These are phyloP conservation scores for Pyrus pyrifolia DNA, from an alignment of 306 rosid genomes.

Conservation along the genomic window DNA sequence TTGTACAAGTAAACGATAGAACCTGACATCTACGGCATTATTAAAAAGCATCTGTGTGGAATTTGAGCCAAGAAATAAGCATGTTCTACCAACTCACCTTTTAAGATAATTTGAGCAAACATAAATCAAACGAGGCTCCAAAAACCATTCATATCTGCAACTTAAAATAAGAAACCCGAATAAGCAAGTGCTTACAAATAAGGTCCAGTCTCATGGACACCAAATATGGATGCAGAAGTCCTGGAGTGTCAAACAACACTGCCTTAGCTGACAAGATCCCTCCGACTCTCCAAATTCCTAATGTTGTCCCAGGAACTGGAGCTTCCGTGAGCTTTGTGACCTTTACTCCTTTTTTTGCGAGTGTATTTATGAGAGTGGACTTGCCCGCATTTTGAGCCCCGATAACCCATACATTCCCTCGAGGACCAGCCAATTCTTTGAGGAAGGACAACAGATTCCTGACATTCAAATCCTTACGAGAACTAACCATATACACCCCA, in stretches of 20 bases:
- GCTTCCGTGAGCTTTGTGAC: conserved; percentile 88
- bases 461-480: conserved; percentile 72
- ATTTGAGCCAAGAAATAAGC: too few species aligned
- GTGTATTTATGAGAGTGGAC: conserved; percentile 77
- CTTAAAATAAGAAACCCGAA: too few species aligned
- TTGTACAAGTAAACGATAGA: too few species aligned
- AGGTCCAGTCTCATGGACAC: too few species aligned
- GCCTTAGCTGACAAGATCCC: conserved; percentile 91
- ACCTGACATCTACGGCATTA: too few species aligned
- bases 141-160: too few species aligned
- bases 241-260: conserved; percentile 90
- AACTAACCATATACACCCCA: conserved; percentile 76
- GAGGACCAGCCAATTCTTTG: conserved; percentile 82
- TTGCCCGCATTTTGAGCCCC: conserved; percentile 98
- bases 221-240: conserved; percentile 80
- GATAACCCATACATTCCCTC: conserved; percentile 95
- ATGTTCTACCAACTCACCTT: too few species aligned
- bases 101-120: too few species aligned
- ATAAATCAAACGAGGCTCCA: too few species aligned
- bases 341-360: conserved; percentile 76
- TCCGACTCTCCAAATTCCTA: conserved; percentile 79
- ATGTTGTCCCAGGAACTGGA: conserved; percentile 87
- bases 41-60: too few species aligned
- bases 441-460: conserved; percentile 70
- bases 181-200: too few species aligned